Conservation (phyloP, 2,329 filamentous ascomycete species). For the Cladosporium austrohemisphaericum region DNA sequence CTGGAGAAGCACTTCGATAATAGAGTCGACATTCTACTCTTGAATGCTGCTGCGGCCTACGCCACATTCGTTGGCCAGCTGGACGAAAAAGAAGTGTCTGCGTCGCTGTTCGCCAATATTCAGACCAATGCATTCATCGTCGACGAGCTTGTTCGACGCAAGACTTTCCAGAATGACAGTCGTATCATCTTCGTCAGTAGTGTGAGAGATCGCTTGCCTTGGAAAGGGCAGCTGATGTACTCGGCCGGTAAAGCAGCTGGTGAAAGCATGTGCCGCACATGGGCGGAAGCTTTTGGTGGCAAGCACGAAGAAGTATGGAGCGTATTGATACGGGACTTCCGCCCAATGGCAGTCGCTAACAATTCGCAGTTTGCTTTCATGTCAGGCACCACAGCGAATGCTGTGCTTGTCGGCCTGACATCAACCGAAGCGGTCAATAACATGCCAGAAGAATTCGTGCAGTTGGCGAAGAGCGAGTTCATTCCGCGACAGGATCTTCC, state of each 20-base stretch:
- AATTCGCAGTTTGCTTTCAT: constrained; percentile 12
- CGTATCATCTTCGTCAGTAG: constrained; percentile 27
- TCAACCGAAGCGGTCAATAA: constrained; percentile 19
- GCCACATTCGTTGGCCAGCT: constrained; percentile 18
- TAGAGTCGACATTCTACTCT: constrained; percentile 28
- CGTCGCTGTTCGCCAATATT: constrained; percentile 23
- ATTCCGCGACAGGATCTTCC: constrained; percentile 15
- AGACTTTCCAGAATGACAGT: constrained; percentile 20
- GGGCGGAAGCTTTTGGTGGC: constrained; percentile 27
- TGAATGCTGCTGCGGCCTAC: constrained; percentile 23
- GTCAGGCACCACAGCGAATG: constrained; percentile 26
- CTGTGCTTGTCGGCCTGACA: constrained; percentile 30
- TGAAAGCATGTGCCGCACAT: constrained; percentile 24
- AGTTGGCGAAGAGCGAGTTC: constrained; percentile 20
- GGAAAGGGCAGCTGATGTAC: constrained; percentile 13
- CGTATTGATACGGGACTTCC: not conserved
- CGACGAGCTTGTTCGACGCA: constrained; percentile 23
- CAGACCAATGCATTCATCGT: constrained; percentile 26
- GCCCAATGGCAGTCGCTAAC: not conserved
- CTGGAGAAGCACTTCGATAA: constrained; percentile 20
- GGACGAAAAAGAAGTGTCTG: constrained; percentile 20
- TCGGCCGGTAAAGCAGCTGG: constrained; percentile 24
- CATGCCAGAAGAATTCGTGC: constrained; percentile 18
- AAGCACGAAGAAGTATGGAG: not conserved
- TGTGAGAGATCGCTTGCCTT: not conserved